Percentiles rank a stretch among this genome's conserved stretches.
phyloP scores from a whole-genome alignment of 164 flowering plant genomes.

The Berberis thunbergii region DNA sequence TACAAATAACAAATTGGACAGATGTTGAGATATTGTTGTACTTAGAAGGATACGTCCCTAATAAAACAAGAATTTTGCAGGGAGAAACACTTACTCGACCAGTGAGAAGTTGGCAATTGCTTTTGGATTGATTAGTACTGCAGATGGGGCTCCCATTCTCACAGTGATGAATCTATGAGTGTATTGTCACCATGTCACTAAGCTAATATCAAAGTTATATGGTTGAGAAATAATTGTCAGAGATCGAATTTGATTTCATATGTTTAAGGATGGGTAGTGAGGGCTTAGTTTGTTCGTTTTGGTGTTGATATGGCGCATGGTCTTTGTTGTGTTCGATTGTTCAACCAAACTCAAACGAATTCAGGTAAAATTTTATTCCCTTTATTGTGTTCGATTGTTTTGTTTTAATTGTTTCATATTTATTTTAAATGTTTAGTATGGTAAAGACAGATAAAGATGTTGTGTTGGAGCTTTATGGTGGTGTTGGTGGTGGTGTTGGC shows the following conservation, averaged over 20 bases:
- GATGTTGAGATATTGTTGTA: constrained; percentile 15
- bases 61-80: constrained; percentile 12
- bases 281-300: too few relatives aligned
- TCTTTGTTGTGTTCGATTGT: too few relatives aligned
- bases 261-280: constrained; percentile 16
- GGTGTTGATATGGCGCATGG: too few relatives aligned
- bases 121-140: constrained; percentile 14
- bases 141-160: constrained; percentile 12
- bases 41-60: constrained; percentile 21
- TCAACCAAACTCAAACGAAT: too few relatives aligned
- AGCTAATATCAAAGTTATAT: constrained; percentile 16
- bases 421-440: too few relatives aligned
- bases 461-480: too few relatives aligned
- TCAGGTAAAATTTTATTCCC: too few relatives aligned
- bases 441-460: too few relatives aligned
- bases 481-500: too few relatives aligned
- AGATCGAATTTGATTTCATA: constrained; percentile 21
- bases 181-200: constrained; percentile 20
- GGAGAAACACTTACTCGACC: constrained; percentile 14
- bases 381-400: too few relatives aligned
- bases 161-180: constrained; percentile 18
- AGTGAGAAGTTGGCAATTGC: constrained; percentile 21
- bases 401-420: too few relatives aligned
- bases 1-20: constrained; percentile 20
- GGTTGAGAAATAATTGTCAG: constrained; percentile 17